phyloP scores from a whole-genome alignment of 2,329 filamentous ascomycete genomes.

The Colletotrichum sp. region DNA sequence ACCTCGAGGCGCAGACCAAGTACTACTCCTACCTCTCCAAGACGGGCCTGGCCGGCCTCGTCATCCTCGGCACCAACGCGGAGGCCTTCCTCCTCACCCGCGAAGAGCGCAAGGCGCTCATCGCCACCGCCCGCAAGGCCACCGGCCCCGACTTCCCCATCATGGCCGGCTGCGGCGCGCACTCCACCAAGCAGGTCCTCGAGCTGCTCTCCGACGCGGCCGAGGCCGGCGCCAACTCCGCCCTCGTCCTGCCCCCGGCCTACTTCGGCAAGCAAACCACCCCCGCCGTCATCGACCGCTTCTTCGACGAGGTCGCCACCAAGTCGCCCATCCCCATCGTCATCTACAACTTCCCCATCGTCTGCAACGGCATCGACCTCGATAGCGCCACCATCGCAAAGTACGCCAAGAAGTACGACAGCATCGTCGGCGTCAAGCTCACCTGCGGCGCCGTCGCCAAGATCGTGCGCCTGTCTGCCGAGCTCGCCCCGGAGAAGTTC shows the following conservation, averaged over 20 bases:
- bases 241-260: slow-evolving; percentile 64
- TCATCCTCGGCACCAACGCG: slow-evolving; percentile 61
- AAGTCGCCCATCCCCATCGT: slow-evolving; percentile 61
- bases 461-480: slow-evolving; percentile 63
- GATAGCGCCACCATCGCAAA: slow-evolving; percentile 66
- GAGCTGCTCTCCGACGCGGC: slow-evolving; percentile 64
- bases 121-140: slow-evolving; percentile 59
- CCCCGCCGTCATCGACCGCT: slow-evolving; percentile 60
- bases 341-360: slow-evolving; percentile 72
- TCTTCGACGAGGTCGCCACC: slow-evolving; percentile 63
- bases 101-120: slow-evolving; percentile 62
- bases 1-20: slow-evolving; percentile 51
- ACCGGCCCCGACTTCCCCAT: slow-evolving; percentile 60
- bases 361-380: slow-evolving; percentile 72
- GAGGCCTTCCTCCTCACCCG: slow-evolving; percentile 63
- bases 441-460: slow-evolving; percentile 76
- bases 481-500: slow-evolving; percentile 61
- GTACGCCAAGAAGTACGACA: slow-evolving; percentile 53
- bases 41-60: slow-evolving; percentile 55
- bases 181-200: slow-evolving; percentile 68
- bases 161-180: slow-evolving; percentile 68
- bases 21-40: slow-evolving; percentile 57
- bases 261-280: slow-evolving; percentile 71
- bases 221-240: slow-evolving; percentile 65
- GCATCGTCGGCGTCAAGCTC: slow-evolving; percentile 69